Conservation (phyloP, 2,329 filamentous ascomycete species). For the Penicillium sp. region DNA sequence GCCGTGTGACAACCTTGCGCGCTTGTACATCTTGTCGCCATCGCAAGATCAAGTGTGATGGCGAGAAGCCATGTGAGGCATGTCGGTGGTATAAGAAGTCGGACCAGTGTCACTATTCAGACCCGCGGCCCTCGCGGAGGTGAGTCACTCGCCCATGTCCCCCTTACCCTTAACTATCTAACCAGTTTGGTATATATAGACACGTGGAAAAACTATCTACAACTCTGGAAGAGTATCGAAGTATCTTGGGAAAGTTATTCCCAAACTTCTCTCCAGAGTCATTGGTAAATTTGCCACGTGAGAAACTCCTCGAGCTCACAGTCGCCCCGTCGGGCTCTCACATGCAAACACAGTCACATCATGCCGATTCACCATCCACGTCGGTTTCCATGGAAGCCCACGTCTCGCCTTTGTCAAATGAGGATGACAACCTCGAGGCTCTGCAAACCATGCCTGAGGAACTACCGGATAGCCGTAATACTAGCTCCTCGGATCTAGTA, state of each 20-base stretch:
- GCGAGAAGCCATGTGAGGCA: slow-evolving; percentile 70
- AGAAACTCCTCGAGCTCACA: slow-evolving; percentile 50
- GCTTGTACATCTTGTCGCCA: slow-evolving; percentile 70
- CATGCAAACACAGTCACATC: slow-evolving; percentile 28
- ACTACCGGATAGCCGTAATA: slow-evolving; percentile 34
- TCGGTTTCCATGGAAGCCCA: slow-evolving; percentile 41
- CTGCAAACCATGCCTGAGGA: slow-evolving; percentile 69
- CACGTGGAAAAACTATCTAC: slow-evolving; percentile 53
- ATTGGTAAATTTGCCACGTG: slow-evolving; percentile 48
- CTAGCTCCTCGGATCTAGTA: slow-evolving; percentile 47
- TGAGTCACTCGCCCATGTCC: slow-evolving; percentile 33
- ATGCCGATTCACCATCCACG: slow-evolving; percentile 37
- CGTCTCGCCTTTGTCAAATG: slow-evolving; percentile 36
- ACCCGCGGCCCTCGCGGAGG: slow-evolving; percentile 72
- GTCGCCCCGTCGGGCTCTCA: slow-evolving; percentile 26
- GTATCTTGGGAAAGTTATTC: slow-evolving; percentile 54
- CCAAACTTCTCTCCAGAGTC: slow-evolving; percentile 49
- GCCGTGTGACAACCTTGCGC: slow-evolving; percentile 34
- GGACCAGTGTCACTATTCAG: slow-evolving; percentile 70
- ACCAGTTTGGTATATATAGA: slow-evolving; percentile 12
- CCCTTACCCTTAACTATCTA: slow-evolving; percentile 14
- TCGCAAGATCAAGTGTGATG: slow-evolving; percentile 76
- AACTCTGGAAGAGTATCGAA: slow-evolving; percentile 57
- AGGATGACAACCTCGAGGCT: slow-evolving; percentile 48
- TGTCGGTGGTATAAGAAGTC: slow-evolving; percentile 73